Evolutionary conservation across 2,329 filamentous ascomycete genomes (phyloP).

Genomic region (Fusarium sp.): DNA sequence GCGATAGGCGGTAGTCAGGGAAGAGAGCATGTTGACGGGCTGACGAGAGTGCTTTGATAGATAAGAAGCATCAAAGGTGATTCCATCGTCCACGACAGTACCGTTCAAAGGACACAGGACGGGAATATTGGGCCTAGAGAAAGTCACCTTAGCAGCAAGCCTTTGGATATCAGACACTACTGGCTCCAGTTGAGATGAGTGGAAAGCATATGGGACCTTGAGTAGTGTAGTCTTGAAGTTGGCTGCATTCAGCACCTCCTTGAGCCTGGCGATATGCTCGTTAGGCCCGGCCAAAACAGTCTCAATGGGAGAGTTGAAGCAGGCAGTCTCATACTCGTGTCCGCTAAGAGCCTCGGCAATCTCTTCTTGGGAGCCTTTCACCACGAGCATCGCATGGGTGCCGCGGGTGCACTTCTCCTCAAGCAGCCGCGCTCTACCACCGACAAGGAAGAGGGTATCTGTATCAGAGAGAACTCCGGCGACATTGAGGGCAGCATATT

Average conservation of each 20-base stretch:
- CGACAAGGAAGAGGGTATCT: conserved; percentile 72
- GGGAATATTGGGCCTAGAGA: conserved; percentile 8
- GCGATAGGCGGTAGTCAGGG: conserved; percentile 12
- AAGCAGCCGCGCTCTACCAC: conserved; percentile 66
- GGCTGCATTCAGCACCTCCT: conserved; percentile 14
- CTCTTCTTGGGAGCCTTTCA: conserved; percentile 40
- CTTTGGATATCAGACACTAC: conserved; percentile 61
- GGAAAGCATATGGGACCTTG: conserved; percentile 52
- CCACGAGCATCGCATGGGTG: conserved; percentile 51
- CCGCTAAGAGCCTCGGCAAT: conserved; percentile 14
- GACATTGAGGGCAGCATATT: conserved; percentile 61
- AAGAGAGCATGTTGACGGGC: conserved; percentile 31
- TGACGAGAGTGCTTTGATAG: conserved; percentile 30
- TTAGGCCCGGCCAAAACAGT: conserved; percentile 58
- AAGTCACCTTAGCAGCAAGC: conserved; percentile 13
- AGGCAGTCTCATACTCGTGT: conserved; percentile 57
- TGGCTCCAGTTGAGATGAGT: conserved; percentile 52
- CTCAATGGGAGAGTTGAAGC: conserved; percentile 72
- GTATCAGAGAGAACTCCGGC: conserved; percentile 71
- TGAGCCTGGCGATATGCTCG: conserved; percentile 18
- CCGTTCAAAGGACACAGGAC: conserved; percentile 32
- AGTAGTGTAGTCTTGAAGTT: conserved; percentile 49
- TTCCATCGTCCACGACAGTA: conserved; percentile 8
- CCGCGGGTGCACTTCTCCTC: conserved; percentile 61
- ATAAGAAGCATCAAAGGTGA: conserved; percentile 25